Evolutionary conservation across 768 basidiomycete species (phyloP).

Genomic region (Antrodiella citrinella): DNA sequence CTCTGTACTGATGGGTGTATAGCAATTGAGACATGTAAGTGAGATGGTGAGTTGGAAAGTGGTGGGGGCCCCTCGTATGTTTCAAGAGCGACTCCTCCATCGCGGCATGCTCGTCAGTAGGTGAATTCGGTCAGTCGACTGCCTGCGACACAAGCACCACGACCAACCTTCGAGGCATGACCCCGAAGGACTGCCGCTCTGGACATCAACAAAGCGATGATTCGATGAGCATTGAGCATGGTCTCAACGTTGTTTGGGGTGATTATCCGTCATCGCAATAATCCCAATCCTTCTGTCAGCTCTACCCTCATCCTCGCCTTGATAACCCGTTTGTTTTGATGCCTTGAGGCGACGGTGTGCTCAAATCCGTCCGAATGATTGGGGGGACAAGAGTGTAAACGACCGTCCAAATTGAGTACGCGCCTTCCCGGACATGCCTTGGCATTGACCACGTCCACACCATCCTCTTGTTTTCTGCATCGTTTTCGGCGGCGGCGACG

Average conservation of each 20-base stretch:
- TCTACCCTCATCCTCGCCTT: slow-evolving; percentile 5
- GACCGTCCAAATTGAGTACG: background rate
- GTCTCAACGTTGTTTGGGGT: slow-evolving; percentile 5
- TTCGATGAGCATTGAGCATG: background rate
- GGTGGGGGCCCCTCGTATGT: too few relatives aligned
- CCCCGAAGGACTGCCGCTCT: too few relatives aligned
- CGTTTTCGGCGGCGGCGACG: background rate
- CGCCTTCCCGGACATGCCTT: too few relatives aligned
- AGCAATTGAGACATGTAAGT: too few relatives aligned
- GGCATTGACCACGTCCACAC: too few relatives aligned
- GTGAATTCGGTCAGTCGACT: too few relatives aligned
- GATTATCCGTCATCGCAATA: background rate
- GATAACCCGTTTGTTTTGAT: slow-evolving; percentile 11
- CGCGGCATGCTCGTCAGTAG: too few relatives aligned
- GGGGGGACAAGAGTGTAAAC: background rate
- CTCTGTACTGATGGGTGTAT: too few relatives aligned
- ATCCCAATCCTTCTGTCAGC: background rate
- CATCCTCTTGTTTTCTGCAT: background rate
- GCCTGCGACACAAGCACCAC: too few relatives aligned
- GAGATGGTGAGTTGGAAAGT: too few relatives aligned
- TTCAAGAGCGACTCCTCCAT: too few relatives aligned
- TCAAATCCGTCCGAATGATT: background rate
- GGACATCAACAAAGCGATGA: background rate
- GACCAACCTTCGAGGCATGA: too few relatives aligned
- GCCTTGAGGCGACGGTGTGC: slow-evolving; percentile 18